These are phyloP conservation scores for Colletotrichum simmondsii DNA, from an alignment of 2,329 filamentous ascomycete species.

Conservation along the genomic window DNA sequence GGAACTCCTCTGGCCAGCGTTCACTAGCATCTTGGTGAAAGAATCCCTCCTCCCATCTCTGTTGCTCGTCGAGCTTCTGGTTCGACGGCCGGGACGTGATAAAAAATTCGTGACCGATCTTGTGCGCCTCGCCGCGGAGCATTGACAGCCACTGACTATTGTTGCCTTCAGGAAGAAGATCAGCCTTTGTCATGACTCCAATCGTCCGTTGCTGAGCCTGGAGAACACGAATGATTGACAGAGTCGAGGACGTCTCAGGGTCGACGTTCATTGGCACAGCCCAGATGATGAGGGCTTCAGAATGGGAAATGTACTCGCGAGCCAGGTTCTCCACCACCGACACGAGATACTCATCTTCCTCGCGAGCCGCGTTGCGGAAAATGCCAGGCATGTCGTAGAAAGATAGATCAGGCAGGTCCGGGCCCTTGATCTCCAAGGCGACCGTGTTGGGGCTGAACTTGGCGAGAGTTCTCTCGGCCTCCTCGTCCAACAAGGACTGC, in stretches of 20 bases:
- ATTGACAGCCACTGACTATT: slow-evolving; percentile 71
- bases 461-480: slow-evolving; percentile 60
- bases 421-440: slow-evolving; percentile 78
- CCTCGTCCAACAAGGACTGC: slow-evolving; percentile 47
- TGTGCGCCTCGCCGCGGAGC: slow-evolving; percentile 69
- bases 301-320: slow-evolving; percentile 73
- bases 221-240: slow-evolving; percentile 69
- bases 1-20: slow-evolving; percentile 62
- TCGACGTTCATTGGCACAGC: slow-evolving; percentile 83
- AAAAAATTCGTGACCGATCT: slow-evolving; percentile 80
- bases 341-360: slow-evolving; percentile 75
- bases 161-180: slow-evolving; percentile 70
- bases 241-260: slow-evolving; percentile 78
- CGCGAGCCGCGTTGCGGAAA: slow-evolving; percentile 75
- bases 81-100: slow-evolving; percentile 76
- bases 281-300: slow-evolving; percentile 80
- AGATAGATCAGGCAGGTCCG: slow-evolving; percentile 76
- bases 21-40: slow-evolving; percentile 54
- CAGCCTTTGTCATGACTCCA: slow-evolving; percentile 88
- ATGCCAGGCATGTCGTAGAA: slow-evolving; percentile 90
- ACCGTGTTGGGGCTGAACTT: slow-evolving; percentile 88
- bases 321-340: slow-evolving; percentile 78
- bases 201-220: slow-evolving; percentile 70
- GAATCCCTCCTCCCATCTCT: slow-evolving; percentile 62
- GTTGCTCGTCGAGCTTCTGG: slow-evolving; percentile 63